Evolutionary conservation across 2,329 filamentous ascomycete genomes (phyloP), one percentile per base, ranked within the genome.

Genomic region (Fusarium decemcellulare): DNA sequence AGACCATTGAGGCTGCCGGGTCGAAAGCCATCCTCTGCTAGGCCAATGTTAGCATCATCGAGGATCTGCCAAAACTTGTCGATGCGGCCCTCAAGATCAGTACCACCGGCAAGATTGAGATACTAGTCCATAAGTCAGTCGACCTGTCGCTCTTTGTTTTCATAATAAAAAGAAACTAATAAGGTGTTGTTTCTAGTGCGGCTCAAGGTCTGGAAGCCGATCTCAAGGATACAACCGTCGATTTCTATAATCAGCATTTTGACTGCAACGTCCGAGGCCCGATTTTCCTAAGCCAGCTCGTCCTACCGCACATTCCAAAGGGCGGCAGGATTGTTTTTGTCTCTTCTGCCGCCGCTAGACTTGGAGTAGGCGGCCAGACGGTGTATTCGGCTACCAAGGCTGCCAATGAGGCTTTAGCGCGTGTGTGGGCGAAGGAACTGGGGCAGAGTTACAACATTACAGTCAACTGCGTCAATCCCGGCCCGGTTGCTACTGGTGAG

Each of bases 301-400:
- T 74, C 2, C 48, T 77, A 2, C 77, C 77, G 1, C 63, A 80
- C 37, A 65, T 81, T 6, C 60, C 73, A 1, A 59, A 58, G 1
- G 75, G 76, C 4, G 76, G 79, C 0, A 76, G 80, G 0, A 77
- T 81, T 2, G 71, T 81, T n/a, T 74, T 76, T 29, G 63, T 81
- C 4, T 79, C 78, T 1, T 80, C 78, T 0, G 72, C 73, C 5
- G 74, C 67, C n/a, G 77, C 78, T 2, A 70, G 77, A 1, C 58
- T 77, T 3, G 79, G 78, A 1, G 64, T 76, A 3, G 62, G 76
- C 2, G 70, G 63, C 0, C 68, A 78, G 36, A 75, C 77, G 0
- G 74, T 81, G 0, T 81, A 82, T 34, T 76, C 69, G 0, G 72
- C 78, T 3, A 78, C 77, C 0, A 81, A 81, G 52, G 79, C 78